Evolutionary conservation across 768 basidiomycete genomes (phyloP), one percentile per base, ranked within the genome.

Genomic region (Trametes villosa): DNA sequence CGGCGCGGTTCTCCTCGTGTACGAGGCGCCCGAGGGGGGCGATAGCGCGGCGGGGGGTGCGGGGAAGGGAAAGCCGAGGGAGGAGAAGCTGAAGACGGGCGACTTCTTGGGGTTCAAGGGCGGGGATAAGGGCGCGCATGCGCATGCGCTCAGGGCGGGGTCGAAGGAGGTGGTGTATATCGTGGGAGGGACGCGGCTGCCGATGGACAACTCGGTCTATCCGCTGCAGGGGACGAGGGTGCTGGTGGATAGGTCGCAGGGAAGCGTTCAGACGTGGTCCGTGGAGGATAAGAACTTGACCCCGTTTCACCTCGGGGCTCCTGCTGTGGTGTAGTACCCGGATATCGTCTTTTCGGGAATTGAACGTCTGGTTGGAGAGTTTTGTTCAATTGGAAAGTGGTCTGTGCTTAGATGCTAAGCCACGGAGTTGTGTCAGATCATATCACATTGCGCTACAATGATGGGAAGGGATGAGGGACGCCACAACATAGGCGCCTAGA

Each of bases 91-190:
- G 15, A 42, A 49, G 36, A 50, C 54, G 12, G 70, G 70, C 6
- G 70, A 71, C 46, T 71, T 71, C 55, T 29, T 67, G 4, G 70
- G 64, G 3, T 71, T 69, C 59, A 66, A 66, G 4, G 67, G 67
- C 0, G 67, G 65, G 1, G 53, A 13, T n/a, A 15, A 44, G 48
- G 41, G 29, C 24, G 62, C 60, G 45, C 53, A 33, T 11, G 64
- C 62, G 30, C 68, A 70, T 38, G 64, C 66, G 20, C 41, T 71
- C 11, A 50, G 63, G 13, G 57, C 64, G 7, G 70, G 67, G 11
- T 41, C 34, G 34, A 47, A 44, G 24, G 68, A 70, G 46, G 38
- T 71, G 22, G 65, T 68, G 53, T 71, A 70, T 49, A 60, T 71
- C 12, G 36, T 66, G 20, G 65, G 68, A 12, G 70, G 70, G 26